Evolutionary conservation across 768 basidiomycete species (phyloP).

Genomic region (Hericium coralloides): DNA sequence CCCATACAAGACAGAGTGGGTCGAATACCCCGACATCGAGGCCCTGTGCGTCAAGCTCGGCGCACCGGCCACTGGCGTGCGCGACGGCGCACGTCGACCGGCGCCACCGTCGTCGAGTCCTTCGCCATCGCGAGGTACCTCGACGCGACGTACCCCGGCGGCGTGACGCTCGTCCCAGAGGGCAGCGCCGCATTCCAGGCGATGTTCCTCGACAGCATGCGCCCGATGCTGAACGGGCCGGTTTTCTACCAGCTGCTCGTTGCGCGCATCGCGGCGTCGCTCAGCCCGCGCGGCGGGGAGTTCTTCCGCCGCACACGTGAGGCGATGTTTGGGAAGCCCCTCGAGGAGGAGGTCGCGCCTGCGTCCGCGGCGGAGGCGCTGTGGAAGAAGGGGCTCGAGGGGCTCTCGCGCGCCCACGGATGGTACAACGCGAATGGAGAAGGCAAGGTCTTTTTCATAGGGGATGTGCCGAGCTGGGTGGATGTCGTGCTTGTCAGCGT

Average conservation of each 20-base stretch:
- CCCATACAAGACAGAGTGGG: slow-evolving; percentile 34
- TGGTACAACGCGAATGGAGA: not conserved
- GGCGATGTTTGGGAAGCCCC: not conserved
- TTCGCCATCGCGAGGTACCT: not conserved
- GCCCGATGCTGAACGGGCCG: not conserved
- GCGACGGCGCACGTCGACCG: not conserved
- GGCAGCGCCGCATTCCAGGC: not conserved
- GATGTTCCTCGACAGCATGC: not conserved
- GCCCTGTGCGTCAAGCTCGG: not conserved
- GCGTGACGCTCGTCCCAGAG: not conserved
- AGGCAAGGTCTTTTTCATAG: not conserved
- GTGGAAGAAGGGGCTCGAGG: not conserved
- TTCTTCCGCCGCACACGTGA: not conserved
- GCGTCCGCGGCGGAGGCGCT: not conserved
- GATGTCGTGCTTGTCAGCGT: not conserved
- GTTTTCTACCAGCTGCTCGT: not conserved
- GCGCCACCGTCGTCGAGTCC: not conserved
- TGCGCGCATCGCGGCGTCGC: not conserved
- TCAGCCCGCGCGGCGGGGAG: not conserved
- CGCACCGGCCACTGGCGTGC: not conserved
- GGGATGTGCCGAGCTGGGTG: not conserved
- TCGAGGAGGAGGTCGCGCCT: not conserved
- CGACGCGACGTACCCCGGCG: slow-evolving; percentile 9
- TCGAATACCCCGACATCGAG: slow-evolving; percentile 40
- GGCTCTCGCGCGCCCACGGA: not conserved